Conservation (phyloP, 1,139 yeast species). For the Suhomyces coccinellae region DNA sequence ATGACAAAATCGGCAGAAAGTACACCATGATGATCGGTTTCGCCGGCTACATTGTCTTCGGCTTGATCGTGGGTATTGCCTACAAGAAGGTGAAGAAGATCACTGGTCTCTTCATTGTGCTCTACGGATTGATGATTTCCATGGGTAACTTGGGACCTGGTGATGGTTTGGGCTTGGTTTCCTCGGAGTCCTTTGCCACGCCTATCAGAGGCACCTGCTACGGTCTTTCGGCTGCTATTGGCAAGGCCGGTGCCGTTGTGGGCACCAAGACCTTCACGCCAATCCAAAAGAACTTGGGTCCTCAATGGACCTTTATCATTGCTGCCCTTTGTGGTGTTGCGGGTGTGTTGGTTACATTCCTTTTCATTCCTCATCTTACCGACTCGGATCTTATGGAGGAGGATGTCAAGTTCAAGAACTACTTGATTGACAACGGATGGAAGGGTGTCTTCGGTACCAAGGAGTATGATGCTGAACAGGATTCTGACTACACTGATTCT, state of each 20-base stretch:
- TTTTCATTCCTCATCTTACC: slow-evolving; percentile 65
- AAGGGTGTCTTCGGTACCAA: slow-evolving; percentile 55
- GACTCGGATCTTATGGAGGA: slow-evolving; percentile 69
- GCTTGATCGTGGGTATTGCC: slow-evolving; percentile 58
- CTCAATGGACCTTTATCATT: slow-evolving; percentile 46
- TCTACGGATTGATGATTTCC: slow-evolving; percentile 59
- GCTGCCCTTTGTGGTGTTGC: slow-evolving; percentile 70
- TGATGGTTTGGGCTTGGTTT: slow-evolving; percentile 65
- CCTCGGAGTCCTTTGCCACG: slow-evolving; percentile 72
- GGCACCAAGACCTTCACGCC: slow-evolving; percentile 49
- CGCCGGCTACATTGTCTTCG: slow-evolving; percentile 58
- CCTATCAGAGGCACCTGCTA: slow-evolving; percentile 71
- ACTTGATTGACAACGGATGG: slow-evolving; percentile 68
- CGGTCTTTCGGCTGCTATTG: slow-evolving; percentile 50
- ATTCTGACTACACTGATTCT: slow-evolving; percentile 7
- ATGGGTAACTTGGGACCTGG: slow-evolving; percentile 79
- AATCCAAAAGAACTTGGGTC: slow-evolving; percentile 33
- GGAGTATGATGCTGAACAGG: slow-evolving; percentile 20
- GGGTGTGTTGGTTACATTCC: slow-evolving; percentile 60
- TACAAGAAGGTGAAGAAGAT: slow-evolving; percentile 49
- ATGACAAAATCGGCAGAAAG: slow-evolving; percentile 57
- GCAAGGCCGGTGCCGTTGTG: slow-evolving; percentile 52
- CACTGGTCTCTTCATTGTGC: slow-evolving; percentile 55
- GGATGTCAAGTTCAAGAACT: slow-evolving; percentile 63
- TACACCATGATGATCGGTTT: slow-evolving; percentile 60